phyloP scores from a whole-genome alignment of 345 rosid genomes.

The Salix arbutifolia region DNA sequence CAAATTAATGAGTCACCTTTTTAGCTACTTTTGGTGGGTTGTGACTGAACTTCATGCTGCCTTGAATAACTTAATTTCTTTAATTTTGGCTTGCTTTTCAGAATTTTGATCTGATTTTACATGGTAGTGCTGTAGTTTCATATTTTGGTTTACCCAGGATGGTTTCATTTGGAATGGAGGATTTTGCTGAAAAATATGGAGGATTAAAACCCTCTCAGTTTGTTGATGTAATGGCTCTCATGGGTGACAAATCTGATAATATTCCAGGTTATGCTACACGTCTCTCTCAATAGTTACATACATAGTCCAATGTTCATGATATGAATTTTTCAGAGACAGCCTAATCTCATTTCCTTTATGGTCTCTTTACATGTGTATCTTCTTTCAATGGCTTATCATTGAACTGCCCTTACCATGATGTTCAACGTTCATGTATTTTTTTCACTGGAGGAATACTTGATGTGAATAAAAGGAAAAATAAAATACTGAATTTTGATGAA shows the following conservation, averaged over 20 bases:
- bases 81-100: not conserved
- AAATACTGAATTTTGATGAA: not conserved
- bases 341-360: not conserved
- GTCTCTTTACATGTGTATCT: not conserved
- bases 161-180: conserved; percentile 91
- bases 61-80: not conserved
- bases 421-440: not conserved
- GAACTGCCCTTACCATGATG: not conserved
- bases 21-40: not conserved
- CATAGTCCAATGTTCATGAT: not conserved
- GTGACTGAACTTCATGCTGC: not conserved
- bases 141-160: conserved; percentile 52
- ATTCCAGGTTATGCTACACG: conserved; percentile 62
- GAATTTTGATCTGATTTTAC: not conserved
- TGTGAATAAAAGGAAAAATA: no score
- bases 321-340: not conserved
- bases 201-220: conserved; percentile 72
- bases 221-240: conserved; percentile 74
- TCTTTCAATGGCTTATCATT: not conserved
- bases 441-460: not conserved
- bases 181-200: conserved; percentile 77
- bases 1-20: not conserved
- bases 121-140: not conserved
- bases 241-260: conserved; percentile 83
- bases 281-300: not conserved